Evolutionary conservation across 23 red algal species (phyloP).

Genomic region (Chondrus crispus): DNA sequence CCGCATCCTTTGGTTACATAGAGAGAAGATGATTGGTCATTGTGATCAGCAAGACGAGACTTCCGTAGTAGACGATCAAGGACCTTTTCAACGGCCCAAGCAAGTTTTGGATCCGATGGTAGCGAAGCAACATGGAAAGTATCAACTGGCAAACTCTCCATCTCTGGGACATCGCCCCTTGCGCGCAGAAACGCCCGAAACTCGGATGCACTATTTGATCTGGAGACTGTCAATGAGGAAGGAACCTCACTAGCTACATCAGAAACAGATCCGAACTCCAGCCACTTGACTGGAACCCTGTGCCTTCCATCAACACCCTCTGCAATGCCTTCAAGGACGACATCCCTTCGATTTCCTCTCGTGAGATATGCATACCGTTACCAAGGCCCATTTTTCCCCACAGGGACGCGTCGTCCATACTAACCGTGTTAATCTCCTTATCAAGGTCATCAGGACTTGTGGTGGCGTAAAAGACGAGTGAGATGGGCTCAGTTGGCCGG

Average conservation of each 20-base stretch:
- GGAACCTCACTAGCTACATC: neutral
- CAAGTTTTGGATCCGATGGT: neutral
- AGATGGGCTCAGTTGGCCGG: constrained; percentile 6
- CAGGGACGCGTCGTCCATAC: neutral
- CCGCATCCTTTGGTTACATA: constrained; percentile 23
- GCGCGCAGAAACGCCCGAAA: constrained; percentile 34
- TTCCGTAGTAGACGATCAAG: no score
- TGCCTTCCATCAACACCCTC: constrained; percentile 37
- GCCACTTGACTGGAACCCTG: constrained; percentile 19
- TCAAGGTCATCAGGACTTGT: constrained; percentile 45
- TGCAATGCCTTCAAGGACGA: constrained; percentile 18
- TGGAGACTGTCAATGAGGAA: neutral
- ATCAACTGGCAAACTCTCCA: neutral
- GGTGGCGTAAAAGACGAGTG: constrained; percentile 58
- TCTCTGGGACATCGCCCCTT: neutral
- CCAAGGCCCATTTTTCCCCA: constrained; percentile 50
- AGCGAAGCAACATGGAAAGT: constrained; percentile 28
- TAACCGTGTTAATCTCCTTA: neutral
- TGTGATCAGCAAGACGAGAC: no score
- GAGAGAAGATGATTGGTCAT: no score
- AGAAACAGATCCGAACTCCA: neutral
- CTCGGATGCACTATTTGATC: neutral
- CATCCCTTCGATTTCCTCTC: constrained; percentile 21
- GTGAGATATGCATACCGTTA: neutral
- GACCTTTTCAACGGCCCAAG: constrained; percentile 56